Evolutionary conservation across 2,329 filamentous ascomycete genomes (phyloP).

Genomic region (Hortaea sp.): DNA sequence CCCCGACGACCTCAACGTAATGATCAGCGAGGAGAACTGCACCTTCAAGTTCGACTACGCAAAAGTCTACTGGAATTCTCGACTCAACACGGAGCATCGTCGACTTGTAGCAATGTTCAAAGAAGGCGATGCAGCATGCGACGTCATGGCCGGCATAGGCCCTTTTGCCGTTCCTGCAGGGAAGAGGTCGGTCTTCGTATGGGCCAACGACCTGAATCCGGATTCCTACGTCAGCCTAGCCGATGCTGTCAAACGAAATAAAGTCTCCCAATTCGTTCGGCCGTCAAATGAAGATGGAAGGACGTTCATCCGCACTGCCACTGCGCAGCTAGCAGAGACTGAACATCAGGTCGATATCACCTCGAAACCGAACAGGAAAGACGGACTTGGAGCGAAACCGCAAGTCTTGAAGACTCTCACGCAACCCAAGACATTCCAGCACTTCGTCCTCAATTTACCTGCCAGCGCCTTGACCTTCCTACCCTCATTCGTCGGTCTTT

Average conservation of each 20-base stretch:
- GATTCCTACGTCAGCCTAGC: slow-evolving; percentile 67
- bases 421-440: slow-evolving; percentile 68
- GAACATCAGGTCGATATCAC: slow-evolving; percentile 41
- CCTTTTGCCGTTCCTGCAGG: slow-evolving; percentile 90
- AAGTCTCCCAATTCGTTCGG: slow-evolving; percentile 61
- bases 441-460: slow-evolving; percentile 97
- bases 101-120: slow-evolving; percentile 66
- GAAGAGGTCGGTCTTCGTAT: slow-evolving; percentile 82
- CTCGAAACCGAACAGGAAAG: slow-evolving; percentile 19
- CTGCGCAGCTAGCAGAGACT: slow-evolving; percentile 44
- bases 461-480: slow-evolving; percentile 82
- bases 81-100: slow-evolving; percentile 80
- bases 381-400: slow-evolving; percentile 15
- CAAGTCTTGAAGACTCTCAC: slow-evolving; percentile 28
- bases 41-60: slow-evolving; percentile 88
- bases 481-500: slow-evolving; percentile 65
- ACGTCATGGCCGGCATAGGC: slow-evolving; percentile 95
- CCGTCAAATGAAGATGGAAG: slow-evolving; percentile 76
- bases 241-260: slow-evolving; percentile 65
- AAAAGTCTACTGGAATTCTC: slow-evolving; percentile 96
- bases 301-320: slow-evolving; percentile 64
- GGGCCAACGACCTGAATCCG: slow-evolving; percentile 95
- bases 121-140: slow-evolving; percentile 80
- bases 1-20: slow-evolving; percentile 70
- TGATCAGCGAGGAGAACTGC: slow-evolving; percentile 72